Evolutionary conservation across 2,329 filamentous ascomycete genomes (phyloP).

Genomic region (Pseudogymnoascus sp.): DNA sequence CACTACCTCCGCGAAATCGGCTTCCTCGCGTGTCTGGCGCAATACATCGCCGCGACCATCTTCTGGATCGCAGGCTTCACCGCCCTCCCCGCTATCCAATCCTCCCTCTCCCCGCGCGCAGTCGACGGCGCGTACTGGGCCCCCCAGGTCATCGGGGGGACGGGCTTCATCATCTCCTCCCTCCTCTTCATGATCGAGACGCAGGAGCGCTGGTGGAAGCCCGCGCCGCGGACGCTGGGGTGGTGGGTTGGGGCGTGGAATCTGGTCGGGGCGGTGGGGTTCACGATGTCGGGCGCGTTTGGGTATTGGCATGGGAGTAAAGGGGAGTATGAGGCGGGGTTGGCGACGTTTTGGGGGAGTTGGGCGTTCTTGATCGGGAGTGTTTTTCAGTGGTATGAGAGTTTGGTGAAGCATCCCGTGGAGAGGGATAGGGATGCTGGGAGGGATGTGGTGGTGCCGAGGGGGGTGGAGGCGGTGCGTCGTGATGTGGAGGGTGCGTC

Average conservation of each 20-base stretch:
- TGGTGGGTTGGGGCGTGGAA: slow-evolving; percentile 65
- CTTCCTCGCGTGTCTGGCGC: slow-evolving; percentile 50
- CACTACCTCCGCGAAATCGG: slow-evolving; percentile 56
- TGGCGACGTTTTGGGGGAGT: slow-evolving; percentile 43
- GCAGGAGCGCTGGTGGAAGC: slow-evolving; percentile 54
- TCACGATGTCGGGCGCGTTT: slow-evolving; percentile 52
- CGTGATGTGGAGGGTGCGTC: not conserved
- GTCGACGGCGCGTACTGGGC: slow-evolving; percentile 53
- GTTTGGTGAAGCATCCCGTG: slow-evolving; percentile 39
- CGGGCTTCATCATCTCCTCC: slow-evolving; percentile 51
- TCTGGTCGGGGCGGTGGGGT: slow-evolving; percentile 53
- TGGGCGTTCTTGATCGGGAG: slow-evolving; percentile 44
- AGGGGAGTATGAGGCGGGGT: slow-evolving; percentile 39
- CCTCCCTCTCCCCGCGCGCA: slow-evolving; percentile 36
- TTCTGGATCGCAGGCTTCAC: slow-evolving; percentile 59
- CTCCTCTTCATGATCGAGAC: slow-evolving; percentile 59
- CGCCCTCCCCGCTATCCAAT: slow-evolving; percentile 47
- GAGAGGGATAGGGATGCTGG: slow-evolving; percentile 24
- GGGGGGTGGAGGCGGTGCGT: not conserved
- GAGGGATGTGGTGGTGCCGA: slow-evolving; percentile 9
- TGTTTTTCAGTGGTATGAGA: slow-evolving; percentile 41
- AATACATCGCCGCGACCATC: slow-evolving; percentile 51
- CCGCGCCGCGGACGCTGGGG: slow-evolving; percentile 47
- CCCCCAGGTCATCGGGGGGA: slow-evolving; percentile 54
- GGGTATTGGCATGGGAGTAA: slow-evolving; percentile 39